Base-by-base conservation (phyloP, 2,329 filamentous ascomycete genomes). In the Sporothrix brunneoviolacea region DNA sequence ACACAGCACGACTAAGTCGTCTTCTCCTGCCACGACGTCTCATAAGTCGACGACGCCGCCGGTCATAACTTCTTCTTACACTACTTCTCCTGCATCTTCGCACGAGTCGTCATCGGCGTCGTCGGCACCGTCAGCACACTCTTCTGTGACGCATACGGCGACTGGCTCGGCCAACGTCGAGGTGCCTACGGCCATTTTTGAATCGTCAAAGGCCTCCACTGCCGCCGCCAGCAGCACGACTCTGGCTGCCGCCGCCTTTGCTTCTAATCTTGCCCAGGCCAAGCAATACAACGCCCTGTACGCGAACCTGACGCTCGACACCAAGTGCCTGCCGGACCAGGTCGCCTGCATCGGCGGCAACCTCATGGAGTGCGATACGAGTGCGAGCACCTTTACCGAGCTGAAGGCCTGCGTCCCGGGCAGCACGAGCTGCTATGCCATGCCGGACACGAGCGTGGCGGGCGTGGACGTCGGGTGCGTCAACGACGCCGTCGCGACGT, bases 331-430 rank as follows among this genome's bases (percentile, higher is more conserved):
- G 0, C 48, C 60, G 1, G 66, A 66, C 22, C 73, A 80, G 51
- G 67, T 70, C 3, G 77, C 78, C 4, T 83, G 79, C 48, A 71
- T 82, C 39, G 61, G 66, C 13, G 74, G 76, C 19, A 68, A 71
- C 44, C 58, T 75, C 4, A 77, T 68, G n/a, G 60, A 61, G 13
- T 83, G 80, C 58, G 62, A 63, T 24, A 12, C 40, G 9, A 53
- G 55, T 10, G 51, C 54, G 5, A 71, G 72, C 16, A 60, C 57
- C 0, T 82, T 75, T 57, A 58, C 62, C 4, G 68, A 79, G 16
- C 59, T 57, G 0, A 54, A 62, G 9, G 72, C 72, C 36, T 65
- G 63, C 27, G 37, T 35, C 1, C 44, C 55, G 1, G 65, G 63
- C 10, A 62, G 64, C 9, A 61, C 62, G 40, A 62, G 65, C 42